Evolutionary conservation across 2,329 filamentous ascomycete genomes (phyloP), one percentile per base, ranked within the genome.

Genomic region (Fusarium ramigenum): DNA sequence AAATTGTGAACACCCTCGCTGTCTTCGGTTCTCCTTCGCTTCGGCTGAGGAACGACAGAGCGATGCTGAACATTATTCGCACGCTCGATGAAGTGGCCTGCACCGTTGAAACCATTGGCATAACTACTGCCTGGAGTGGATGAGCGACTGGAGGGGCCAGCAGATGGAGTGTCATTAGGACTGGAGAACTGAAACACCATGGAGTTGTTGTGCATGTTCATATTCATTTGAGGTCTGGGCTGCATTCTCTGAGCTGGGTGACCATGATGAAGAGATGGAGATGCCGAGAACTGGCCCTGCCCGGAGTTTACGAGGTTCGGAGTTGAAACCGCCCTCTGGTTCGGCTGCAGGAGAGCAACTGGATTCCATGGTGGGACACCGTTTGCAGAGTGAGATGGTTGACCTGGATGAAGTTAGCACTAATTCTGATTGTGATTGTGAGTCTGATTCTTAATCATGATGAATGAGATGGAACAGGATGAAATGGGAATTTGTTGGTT

Each of bases 51-150:
- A 36, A 85, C 78, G 80, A 86, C 70, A 78, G 84, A 76, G 32
- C 95, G 92, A 58, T 92, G 87, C 73, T 93, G 88, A 19, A 97
- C 89, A 73, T 92, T 91, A 79, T 95, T 93, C 79, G 95, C 86
- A 37, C 90, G 88, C 80, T 97, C 93, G 50, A 97, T 89, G 83
- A 95, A 89, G 62, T 83, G 83, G 15, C 87, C 86, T 74, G 90
- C 87, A 32, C 89, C 88, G 57, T 75, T 79, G 25, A 73, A 63
- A 10, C 73, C 50, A 23, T 73, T 69, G 23, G 70, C 66, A 42
- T 78, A 69, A 58, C 70, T 75, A 52, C 77, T 77, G 21, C 75
- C 72, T 8, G 80, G 80, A 23, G 79, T 85, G 56, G 80, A 82
- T 18, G 80, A 77, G 57, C 75, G 77, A 63, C 79, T 81, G 36